A percentile compares a stretch with the other conserved stretches of the same genome.
These are phyloP conservation scores for Conticribra guillardii DNA, from an alignment of 108 stramenopile species.

Conservation along the genomic window DNA sequence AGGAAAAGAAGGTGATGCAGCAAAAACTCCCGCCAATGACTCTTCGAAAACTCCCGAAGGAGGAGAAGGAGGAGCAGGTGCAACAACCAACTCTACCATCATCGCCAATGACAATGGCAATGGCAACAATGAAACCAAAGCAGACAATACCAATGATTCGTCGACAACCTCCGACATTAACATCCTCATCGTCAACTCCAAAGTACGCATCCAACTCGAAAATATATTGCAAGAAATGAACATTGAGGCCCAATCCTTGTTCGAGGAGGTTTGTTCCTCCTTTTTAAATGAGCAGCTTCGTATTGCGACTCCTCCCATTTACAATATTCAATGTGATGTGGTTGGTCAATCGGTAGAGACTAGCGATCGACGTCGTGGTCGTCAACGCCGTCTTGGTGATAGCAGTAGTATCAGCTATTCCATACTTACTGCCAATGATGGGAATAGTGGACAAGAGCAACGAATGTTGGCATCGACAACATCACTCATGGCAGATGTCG, in stretches of 20 bases:
- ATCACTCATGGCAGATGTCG: constrained; percentile 1
- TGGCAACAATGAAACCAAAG: not conserved
- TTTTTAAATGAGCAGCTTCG: constrained; percentile 21
- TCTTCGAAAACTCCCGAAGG: no score
- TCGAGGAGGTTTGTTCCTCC: constrained; percentile 1
- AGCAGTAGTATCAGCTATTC: not conserved
- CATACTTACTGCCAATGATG: no score
- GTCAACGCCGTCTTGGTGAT: not conserved
- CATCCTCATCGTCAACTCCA: not conserved
- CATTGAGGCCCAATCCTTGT: not conserved
- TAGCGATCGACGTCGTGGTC: not conserved
- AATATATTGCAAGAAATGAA: not conserved
- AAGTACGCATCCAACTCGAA: not conserved
- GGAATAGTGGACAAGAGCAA: not conserved
- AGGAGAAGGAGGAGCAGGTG: no score
- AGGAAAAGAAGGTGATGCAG: no score
- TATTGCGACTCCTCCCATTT: constrained; percentile 36
- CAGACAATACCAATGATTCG: not conserved
- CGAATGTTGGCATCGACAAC: not conserved
- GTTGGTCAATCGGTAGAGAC: constrained; percentile 7
- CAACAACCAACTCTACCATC: not conserved
- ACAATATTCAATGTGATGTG: constrained; percentile 21
- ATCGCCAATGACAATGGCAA: not conserved
- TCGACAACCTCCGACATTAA: not conserved
- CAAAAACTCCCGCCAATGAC: no score